Percentiles rank a stretch among this genome's conserved stretches.
These are phyloP conservation scores for Acer yangbiense DNA, from an alignment of 345 rosid genomes.

Conservation along the genomic window DNA sequence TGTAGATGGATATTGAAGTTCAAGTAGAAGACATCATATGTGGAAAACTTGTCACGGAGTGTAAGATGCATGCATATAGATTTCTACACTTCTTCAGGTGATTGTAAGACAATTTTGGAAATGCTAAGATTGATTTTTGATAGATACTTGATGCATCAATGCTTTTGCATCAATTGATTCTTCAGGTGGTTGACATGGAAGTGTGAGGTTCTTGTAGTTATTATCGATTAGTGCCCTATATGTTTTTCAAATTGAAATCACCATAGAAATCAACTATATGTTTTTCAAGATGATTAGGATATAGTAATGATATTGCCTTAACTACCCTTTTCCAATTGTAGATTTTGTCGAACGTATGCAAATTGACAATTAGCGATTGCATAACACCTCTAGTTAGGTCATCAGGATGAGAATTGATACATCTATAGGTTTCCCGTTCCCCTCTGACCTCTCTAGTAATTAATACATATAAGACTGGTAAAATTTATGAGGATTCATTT, in stretches of 20 bases:
- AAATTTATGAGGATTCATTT: background rate
- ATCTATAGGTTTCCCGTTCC: too few species aligned
- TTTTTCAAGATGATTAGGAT: background rate
- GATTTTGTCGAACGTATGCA: background rate
- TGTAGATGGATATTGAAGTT: constrained; percentile 4
- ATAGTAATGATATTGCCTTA: too few species aligned
- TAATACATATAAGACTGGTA: background rate
- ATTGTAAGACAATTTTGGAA: background rate
- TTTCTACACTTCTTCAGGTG: background rate
- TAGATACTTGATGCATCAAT: background rate
- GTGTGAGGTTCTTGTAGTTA: background rate
- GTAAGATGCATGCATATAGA: background rate
- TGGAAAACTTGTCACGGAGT: background rate
- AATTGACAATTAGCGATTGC: too few species aligned
- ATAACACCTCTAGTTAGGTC: background rate
- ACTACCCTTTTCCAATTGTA: background rate
- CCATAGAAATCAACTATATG: background rate
- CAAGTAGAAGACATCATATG: background rate
- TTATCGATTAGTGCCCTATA: background rate
- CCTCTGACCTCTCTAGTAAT: too few species aligned
- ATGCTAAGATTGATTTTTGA: background rate
- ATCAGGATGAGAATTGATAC: background rate
- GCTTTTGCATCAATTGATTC: too few species aligned
- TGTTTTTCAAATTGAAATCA: background rate
- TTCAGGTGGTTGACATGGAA: background rate